phyloP scores from a whole-genome alignment of 2,329 filamentous ascomycete genomes.

The Tolypocladium ovalisporum region DNA sequence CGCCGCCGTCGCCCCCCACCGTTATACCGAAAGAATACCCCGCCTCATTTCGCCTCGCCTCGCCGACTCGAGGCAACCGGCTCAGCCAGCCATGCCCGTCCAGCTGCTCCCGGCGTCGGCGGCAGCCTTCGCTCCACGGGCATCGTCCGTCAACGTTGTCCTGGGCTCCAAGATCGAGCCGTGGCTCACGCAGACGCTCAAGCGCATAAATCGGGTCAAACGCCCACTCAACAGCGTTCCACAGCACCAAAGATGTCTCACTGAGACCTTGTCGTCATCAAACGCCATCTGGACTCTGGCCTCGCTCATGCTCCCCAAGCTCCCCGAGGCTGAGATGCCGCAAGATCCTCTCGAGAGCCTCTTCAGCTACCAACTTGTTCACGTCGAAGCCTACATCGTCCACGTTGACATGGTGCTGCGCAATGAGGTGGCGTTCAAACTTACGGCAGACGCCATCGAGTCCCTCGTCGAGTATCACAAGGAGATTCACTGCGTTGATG shows the following conservation, averaged over 20 bases:
- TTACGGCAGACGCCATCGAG: slow-evolving; percentile 91
- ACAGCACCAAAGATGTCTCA: slow-evolving; percentile 91
- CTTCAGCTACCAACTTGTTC: slow-evolving; percentile 86
- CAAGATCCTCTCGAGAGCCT: slow-evolving; percentile 78
- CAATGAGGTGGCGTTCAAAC: slow-evolving; percentile 96
- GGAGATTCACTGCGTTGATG: slow-evolving; percentile 85
- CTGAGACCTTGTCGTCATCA: slow-evolving; percentile 79
- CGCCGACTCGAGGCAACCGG: background rate
- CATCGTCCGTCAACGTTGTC: slow-evolving; percentile 87
- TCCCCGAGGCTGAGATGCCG: slow-evolving; percentile 72
- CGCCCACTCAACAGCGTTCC: slow-evolving; percentile 92
- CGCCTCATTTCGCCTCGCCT: background rate
- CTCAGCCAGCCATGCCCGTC: slow-evolving; percentile 47
- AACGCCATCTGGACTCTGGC: slow-evolving; percentile 93
- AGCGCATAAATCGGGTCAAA: slow-evolving; percentile 94
- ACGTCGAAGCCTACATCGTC: slow-evolving; percentile 94
- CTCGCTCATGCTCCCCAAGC: slow-evolving; percentile 86
- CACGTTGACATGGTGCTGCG: slow-evolving; percentile 98
- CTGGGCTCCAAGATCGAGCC: slow-evolving; percentile 85
- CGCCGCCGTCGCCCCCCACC: slow-evolving; percentile 6
- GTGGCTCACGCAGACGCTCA: slow-evolving; percentile 93
- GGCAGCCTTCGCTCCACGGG: slow-evolving; percentile 86
- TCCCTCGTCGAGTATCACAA: slow-evolving; percentile 91
- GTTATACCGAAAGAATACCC: background rate
- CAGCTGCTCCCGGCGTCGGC: slow-evolving; percentile 91